Evolutionary conservation across 1,284 basidiomycete genomes (phyloP).

Genomic region (Tilletia indica): DNA sequence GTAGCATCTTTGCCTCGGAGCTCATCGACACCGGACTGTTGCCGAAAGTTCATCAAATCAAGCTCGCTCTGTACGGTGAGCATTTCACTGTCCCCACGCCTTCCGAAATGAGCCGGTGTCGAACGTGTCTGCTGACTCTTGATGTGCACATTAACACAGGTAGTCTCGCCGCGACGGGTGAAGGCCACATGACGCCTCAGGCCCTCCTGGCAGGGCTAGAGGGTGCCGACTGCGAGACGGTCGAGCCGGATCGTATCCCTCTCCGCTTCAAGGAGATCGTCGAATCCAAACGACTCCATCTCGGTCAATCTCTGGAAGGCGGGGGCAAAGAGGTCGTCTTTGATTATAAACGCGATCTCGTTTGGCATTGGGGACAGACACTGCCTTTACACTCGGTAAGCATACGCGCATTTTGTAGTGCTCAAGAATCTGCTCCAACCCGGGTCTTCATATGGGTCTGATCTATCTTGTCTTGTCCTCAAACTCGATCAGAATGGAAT

Average conservation of each 20-base stretch:
- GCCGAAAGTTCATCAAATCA: constrained; percentile 72
- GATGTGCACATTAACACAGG: neutral
- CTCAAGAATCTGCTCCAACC: no score
- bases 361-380: constrained; percentile 77
- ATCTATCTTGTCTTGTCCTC: no score
- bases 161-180: constrained; percentile 65
- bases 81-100: neutral
- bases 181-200: constrained; percentile 92
- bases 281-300: constrained; percentile 66
- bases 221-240: constrained; percentile 68
- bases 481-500: constrained; percentile 64
- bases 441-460: no score
- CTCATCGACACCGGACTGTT: constrained; percentile 70
- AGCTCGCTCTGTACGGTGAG: constrained; percentile 73
- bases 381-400: constrained; percentile 49
- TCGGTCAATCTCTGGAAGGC: constrained; percentile 61
- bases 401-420: no score
- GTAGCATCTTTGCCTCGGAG: constrained; percentile 73
- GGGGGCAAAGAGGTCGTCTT: constrained; percentile 64
- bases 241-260: constrained; percentile 71
- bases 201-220: constrained; percentile 86
- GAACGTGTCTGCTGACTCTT: neutral
- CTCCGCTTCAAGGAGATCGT: constrained; percentile 71
- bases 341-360: constrained; percentile 82
- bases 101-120: no score